Conservation (phyloP, 345 rosid species). For the Moricandia moricandioides region DNA sequence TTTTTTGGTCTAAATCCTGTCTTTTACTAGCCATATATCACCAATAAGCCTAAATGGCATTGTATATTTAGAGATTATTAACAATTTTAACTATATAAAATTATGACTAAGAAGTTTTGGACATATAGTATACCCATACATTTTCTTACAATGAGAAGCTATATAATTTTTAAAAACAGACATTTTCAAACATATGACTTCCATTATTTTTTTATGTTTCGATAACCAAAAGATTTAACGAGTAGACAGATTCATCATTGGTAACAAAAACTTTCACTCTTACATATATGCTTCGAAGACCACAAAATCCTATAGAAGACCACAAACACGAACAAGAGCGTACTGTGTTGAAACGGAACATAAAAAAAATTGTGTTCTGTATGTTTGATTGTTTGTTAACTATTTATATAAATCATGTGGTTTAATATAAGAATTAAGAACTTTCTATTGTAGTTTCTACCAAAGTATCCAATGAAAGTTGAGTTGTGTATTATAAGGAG, state of each 20-base stretch:
- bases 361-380: not conserved
- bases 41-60: not conserved
- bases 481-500: not conserved
- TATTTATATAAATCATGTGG: not conserved
- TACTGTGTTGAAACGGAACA: not conserved
- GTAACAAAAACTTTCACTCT: not conserved
- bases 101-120: not conserved
- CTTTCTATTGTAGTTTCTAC: not conserved
- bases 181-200: too few species aligned
- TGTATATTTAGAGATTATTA: not conserved
- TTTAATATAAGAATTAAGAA: not conserved
- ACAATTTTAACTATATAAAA: not conserved
- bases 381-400: not conserved
- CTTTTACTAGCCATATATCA: not conserved
- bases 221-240: not conserved
- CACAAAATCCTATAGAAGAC: not conserved
- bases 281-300: not conserved
- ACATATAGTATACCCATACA: not conserved
- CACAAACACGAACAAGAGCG: not conserved
- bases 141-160: too few species aligned
- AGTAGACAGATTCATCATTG: not conserved
- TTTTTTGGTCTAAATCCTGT: too few species aligned
- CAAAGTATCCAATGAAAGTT: not conserved
- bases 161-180: too few species aligned
- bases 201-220: too few species aligned